phyloP scores from a whole-genome alignment of 176 grass and related monocot species.

The Elaeis guineensis region DNA sequence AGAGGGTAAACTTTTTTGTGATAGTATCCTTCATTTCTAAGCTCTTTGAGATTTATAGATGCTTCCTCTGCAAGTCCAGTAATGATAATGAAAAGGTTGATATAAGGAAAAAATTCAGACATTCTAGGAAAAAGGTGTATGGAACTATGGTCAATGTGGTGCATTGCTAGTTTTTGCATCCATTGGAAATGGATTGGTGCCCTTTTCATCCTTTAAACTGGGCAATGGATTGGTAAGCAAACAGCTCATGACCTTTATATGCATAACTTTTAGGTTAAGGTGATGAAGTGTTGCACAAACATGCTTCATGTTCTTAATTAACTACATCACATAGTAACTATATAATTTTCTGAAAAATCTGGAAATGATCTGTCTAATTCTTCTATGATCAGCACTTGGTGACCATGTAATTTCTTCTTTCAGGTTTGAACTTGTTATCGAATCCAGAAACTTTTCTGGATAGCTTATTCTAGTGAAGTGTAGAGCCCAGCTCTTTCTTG shows the following conservation, averaged over 20 bases:
- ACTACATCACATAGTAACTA: background rate
- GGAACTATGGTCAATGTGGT: slow-evolving; percentile 61
- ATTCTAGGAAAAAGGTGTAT: slow-evolving; percentile 54
- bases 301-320: background rate
- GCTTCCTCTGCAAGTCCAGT: slow-evolving; percentile 48
- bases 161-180: slow-evolving; percentile 91
- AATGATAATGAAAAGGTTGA: slow-evolving; percentile 34
- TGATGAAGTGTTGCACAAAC: background rate
- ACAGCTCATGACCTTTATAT: slow-evolving; percentile 5
- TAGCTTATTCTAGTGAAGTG: too few relatives aligned
- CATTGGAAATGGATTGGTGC: slow-evolving; percentile 63
- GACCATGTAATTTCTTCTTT: too few relatives aligned
- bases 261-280: background rate
- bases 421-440: too few relatives aligned
- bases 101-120: slow-evolving; percentile 39
- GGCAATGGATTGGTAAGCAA: slow-evolving; percentile 87
- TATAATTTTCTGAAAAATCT: too few relatives aligned
- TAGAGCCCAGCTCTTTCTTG: too few relatives aligned
- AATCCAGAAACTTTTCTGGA: too few relatives aligned
- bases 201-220: slow-evolving; percentile 68
- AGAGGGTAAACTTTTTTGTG: slow-evolving; percentile 41
- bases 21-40: too few relatives aligned
- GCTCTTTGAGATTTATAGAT: slow-evolving; percentile 48
- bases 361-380: too few relatives aligned
- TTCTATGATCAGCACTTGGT: too few relatives aligned